Evolutionary conservation across 805 yeast genomes (phyloP).

Genomic region (Ogataea populi-albae): DNA sequence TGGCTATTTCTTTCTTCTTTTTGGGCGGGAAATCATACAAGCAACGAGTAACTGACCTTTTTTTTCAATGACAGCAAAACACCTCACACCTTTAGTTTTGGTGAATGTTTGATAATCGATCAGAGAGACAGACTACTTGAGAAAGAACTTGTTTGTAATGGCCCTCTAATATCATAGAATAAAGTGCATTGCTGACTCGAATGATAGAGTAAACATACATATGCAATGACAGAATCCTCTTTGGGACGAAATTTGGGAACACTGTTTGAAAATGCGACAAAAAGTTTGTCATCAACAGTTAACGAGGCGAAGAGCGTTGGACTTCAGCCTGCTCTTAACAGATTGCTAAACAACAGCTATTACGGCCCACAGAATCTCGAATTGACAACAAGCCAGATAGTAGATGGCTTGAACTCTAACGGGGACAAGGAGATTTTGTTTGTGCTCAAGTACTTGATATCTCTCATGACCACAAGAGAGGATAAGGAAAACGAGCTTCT

Average conservation of each 20-base stretch:
- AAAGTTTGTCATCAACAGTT: constrained; percentile 78
- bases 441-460: constrained; percentile 57
- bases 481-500: constrained; percentile 38
- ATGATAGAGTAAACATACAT: too few species aligned
- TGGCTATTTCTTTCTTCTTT: too few species aligned
- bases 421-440: constrained; percentile 59
- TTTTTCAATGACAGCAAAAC: too few species aligned
- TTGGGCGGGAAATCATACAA: too few species aligned
- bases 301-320: constrained; percentile 56
- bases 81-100: too few species aligned
- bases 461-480: constrained; percentile 35
- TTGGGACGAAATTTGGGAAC: constrained; percentile 47
- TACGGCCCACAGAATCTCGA: constrained; percentile 19
- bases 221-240: constrained; percentile 19
- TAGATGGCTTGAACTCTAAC: constrained; percentile 63
- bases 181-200: too few species aligned
- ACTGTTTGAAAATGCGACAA: constrained; percentile 76
- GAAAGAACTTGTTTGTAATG: too few species aligned
- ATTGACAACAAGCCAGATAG: constrained; percentile 64
- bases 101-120: too few species aligned
- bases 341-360: constrained; percentile 21
- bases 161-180: too few species aligned
- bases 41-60: too few species aligned
- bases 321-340: constrained; percentile 18
- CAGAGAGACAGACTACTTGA: too few species aligned